Evolutionary conservation across 768 basidiomycete species (phyloP).

Genomic region (Boletus tomentosulus): DNA sequence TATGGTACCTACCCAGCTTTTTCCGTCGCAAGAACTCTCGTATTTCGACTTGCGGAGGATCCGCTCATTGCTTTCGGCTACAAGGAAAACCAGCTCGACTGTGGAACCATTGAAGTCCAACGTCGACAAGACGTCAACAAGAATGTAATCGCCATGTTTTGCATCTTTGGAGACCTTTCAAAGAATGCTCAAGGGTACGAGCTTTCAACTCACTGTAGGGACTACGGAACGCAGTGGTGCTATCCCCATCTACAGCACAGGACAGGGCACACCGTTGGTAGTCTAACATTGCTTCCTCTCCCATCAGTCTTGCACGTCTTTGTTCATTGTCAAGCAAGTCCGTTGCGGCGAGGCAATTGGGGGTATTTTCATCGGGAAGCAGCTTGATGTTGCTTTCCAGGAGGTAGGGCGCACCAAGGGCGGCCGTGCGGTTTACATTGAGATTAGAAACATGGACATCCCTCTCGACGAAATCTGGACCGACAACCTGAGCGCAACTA

Average conservation of each 20-base stretch:
- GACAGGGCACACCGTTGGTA: slow-evolving; percentile 47
- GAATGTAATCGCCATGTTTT: slow-evolving; percentile 35
- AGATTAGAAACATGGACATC: neutral
- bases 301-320: slow-evolving; percentile 32
- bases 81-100: slow-evolving; percentile 35
- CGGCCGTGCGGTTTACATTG: slow-evolving; percentile 35
- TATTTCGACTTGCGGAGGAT: slow-evolving; percentile 28
- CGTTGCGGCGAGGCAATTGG: slow-evolving; percentile 23
- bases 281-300: slow-evolving; percentile 29
- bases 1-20: slow-evolving; percentile 30
- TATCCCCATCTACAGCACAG: slow-evolving; percentile 52
- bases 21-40: slow-evolving; percentile 30
- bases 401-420: slow-evolving; percentile 41
- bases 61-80: slow-evolving; percentile 31
- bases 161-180: slow-evolving; percentile 15
- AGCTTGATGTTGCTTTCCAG: slow-evolving; percentile 51
- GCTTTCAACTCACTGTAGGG: slow-evolving; percentile 36
- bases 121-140: slow-evolving; percentile 35
- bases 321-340: slow-evolving; percentile 44
- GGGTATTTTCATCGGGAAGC: slow-evolving; percentile 32
- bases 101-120: slow-evolving; percentile 17
- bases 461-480: slow-evolving; percentile 9
- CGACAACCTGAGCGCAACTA: neutral
- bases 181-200: slow-evolving; percentile 11
- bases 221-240: slow-evolving; percentile 49